phyloP scores from a whole-genome alignment of 225 moss, liverwort and hornwort genomes.

The Rhytidiadelphus loreus region DNA sequence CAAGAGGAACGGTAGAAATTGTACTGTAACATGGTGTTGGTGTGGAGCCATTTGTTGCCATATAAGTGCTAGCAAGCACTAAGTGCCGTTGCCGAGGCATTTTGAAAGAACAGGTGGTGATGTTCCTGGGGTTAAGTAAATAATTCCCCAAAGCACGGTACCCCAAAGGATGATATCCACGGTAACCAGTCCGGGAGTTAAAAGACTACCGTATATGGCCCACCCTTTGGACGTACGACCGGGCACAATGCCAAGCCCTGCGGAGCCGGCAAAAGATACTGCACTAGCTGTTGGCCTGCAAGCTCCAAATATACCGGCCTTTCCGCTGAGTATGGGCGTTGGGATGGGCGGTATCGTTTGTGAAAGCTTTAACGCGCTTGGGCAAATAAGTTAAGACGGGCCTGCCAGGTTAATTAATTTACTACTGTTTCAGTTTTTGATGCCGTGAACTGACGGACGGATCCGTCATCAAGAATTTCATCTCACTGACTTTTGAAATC shows the following conservation, averaged over 20 bases:
- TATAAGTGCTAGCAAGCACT: too few species aligned
- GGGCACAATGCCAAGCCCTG: not conserved
- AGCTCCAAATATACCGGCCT: not conserved
- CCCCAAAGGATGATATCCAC: too few species aligned
- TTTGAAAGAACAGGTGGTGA: too few species aligned
- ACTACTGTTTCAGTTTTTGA: not conserved
- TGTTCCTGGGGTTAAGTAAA: too few species aligned
- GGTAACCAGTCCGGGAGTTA: not conserved
- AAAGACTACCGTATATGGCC: not conserved
- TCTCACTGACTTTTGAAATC: not conserved
- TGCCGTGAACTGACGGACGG: not conserved
- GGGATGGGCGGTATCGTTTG: not conserved
- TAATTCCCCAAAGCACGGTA: too few species aligned
- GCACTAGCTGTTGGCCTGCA: not conserved
- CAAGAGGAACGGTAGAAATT: too few species aligned
- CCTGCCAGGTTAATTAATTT: not conserved
- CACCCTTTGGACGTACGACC: not conserved
- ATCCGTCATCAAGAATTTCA: not conserved
- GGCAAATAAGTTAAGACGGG: not conserved
- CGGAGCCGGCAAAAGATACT: not conserved
- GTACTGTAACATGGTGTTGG: too few species aligned
- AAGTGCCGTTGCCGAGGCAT: too few species aligned
- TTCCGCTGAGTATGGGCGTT: not conserved
- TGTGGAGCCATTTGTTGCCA: too few species aligned
- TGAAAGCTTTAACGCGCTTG: not conserved